Evolutionary conservation across 2,329 filamentous ascomycete genomes (phyloP).

Genomic region (Epichloe elymi): DNA sequence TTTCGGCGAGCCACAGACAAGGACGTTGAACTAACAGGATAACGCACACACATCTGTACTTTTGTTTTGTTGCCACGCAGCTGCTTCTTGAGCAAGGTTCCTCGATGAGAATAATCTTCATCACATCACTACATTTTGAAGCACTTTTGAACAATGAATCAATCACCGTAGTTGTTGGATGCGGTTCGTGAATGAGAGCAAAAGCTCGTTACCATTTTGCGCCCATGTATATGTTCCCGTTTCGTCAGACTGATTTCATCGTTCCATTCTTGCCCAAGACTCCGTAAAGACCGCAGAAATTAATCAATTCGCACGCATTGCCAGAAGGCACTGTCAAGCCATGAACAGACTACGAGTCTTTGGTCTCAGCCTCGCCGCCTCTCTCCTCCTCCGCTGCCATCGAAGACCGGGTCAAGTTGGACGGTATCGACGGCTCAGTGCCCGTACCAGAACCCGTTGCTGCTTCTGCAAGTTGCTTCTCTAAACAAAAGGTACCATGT

Average conservation of each 20-base stretch:
- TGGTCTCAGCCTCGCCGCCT: constrained; percentile 7
- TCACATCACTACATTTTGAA: no score
- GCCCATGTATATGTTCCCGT: not conserved
- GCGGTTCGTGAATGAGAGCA: not conserved
- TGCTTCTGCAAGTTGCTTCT: constrained; percentile 37
- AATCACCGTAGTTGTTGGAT: no score
- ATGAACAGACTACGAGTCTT: constrained; percentile 8
- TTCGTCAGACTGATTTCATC: not conserved
- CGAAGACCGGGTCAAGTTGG: constrained; percentile 33
- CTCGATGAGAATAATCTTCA: no score
- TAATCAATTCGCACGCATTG: not conserved
- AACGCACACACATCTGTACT: no score
- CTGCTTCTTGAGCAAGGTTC: no score
- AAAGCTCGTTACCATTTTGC: not conserved
- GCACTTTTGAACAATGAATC: no score
- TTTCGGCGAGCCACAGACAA: no score
- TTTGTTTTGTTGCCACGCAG: no score
- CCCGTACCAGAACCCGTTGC: constrained; percentile 17
- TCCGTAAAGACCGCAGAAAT: not conserved
- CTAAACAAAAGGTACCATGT: constrained; percentile 16
- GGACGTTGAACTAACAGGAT: no score
- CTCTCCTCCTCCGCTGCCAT: constrained; percentile 27
- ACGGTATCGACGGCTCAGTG: constrained; percentile 35
- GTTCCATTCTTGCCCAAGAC: not conserved
- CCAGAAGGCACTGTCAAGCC: not conserved